Conservation (phyloP, 2,329 filamentous ascomycete genomes). For the Epichloe brachyelytri region DNA sequence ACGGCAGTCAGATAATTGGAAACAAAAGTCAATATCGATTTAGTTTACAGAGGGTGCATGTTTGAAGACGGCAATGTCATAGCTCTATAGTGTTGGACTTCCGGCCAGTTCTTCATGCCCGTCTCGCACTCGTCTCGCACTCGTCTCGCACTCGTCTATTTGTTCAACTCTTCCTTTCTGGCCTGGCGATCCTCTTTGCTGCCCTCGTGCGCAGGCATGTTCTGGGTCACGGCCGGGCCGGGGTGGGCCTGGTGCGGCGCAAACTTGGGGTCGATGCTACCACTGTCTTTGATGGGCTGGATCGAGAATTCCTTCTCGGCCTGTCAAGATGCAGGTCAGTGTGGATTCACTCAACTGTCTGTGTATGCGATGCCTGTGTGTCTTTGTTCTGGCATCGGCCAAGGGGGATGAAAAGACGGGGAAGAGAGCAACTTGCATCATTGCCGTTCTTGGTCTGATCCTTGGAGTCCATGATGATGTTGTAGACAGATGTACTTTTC, state of each 20-base stretch:
- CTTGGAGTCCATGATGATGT: slow-evolving; percentile 11
- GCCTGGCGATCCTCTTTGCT: slow-evolving; percentile 56
- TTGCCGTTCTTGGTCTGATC: slow-evolving; percentile 9
- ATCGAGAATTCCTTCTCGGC: slow-evolving; percentile 32
- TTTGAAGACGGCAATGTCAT: neutral
- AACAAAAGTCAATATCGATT: neutral
- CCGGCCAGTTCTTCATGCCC: no score
- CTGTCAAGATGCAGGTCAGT: slow-evolving; percentile 7
- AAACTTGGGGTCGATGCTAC: slow-evolving; percentile 32
- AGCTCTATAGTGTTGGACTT: neutral
- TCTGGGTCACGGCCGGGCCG: slow-evolving; percentile 42
- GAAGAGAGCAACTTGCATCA: slow-evolving; percentile 4
- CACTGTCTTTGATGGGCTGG: slow-evolving; percentile 32
- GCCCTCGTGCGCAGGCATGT: slow-evolving; percentile 42
- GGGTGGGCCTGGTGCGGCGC: slow-evolving; percentile 41
- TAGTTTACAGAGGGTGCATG: neutral
- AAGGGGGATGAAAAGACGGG: neutral
- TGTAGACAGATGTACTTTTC: neutral
- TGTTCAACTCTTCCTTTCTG: slow-evolving; percentile 54
- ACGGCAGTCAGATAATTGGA: neutral
- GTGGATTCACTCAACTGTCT: neutral
- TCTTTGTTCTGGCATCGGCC: neutral
- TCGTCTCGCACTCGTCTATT: slow-evolving; percentile 18
- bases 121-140: slow-evolving; percentile 1
- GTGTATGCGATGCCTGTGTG: neutral